Evolutionary conservation across 306 rosid species (phyloP).

Genomic region (Cercis canadensis): DNA sequence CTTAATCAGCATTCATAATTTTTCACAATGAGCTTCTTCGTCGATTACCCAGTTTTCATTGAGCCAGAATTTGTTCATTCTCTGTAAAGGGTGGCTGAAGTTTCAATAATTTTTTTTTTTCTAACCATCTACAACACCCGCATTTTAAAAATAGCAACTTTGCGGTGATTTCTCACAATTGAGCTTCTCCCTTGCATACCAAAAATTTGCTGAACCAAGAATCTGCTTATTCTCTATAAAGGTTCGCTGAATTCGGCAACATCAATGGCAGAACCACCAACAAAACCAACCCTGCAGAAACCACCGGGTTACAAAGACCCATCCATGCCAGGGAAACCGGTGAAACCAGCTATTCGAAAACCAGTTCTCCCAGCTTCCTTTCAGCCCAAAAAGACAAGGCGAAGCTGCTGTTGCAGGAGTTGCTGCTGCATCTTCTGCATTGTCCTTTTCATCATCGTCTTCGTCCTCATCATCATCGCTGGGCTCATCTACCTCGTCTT

Average conservation of each 20-base stretch:
- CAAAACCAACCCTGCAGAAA: conserved; percentile 58
- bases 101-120: too few relatives aligned
- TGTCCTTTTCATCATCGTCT: conserved; percentile 45
- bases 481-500: conserved; percentile 61
- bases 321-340: not conserved
- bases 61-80: too few relatives aligned
- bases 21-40: too few relatives aligned
- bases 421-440: conserved; percentile 61
- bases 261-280: conserved; percentile 49
- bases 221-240: not conserved
- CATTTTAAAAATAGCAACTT: not conserved
- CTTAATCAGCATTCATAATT: not conserved
- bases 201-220: too few relatives aligned
- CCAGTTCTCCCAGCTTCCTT: conserved; percentile 50
- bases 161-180: not conserved
- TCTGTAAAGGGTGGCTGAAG: too few relatives aligned
- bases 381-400: conserved; percentile 35
- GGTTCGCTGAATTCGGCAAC: not conserved
- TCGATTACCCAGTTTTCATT: too few relatives aligned
- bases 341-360: conserved; percentile 41
- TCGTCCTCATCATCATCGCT: conserved; percentile 41
- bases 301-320: conserved; percentile 77
- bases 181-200: too few relatives aligned
- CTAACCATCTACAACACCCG: not conserved
- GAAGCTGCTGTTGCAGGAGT: conserved; percentile 46